phyloP scores from a whole-genome alignment of 495 filamentous ascomycete species.

The Venustampulla echinocandica region DNA sequence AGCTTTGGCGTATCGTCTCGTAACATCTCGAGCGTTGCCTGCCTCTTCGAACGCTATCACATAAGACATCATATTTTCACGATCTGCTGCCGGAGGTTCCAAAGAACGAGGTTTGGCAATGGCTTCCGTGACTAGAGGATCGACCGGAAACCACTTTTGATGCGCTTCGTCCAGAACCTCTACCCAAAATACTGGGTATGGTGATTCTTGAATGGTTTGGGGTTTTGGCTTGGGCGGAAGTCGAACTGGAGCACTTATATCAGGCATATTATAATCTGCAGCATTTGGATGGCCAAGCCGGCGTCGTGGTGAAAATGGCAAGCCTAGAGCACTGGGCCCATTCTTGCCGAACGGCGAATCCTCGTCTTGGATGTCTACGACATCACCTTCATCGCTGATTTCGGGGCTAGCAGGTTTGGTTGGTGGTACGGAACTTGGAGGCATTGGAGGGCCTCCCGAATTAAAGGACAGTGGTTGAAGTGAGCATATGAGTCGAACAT shows the following conservation, averaged over 20 bases:
- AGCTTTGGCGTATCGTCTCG: constrained; percentile 65
- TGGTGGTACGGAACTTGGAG: constrained; percentile 28
- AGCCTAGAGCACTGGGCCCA: not conserved
- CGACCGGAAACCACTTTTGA: constrained; percentile 86
- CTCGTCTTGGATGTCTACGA: constrained; percentile 6
- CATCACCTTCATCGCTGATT: constrained; percentile 22
- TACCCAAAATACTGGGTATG: constrained; percentile 84
- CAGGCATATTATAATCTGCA: constrained; percentile 21
- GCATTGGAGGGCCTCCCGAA: constrained; percentile 32
- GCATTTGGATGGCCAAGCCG: constrained; percentile 24
- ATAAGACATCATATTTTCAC: constrained; percentile 67
- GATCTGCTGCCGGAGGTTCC: constrained; percentile 71
- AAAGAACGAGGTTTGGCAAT: constrained; percentile 61
- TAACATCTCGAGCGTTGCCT: constrained; percentile 68
- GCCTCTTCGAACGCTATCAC: constrained; percentile 77
- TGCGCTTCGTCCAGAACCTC: constrained; percentile 76
- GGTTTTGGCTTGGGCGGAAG: constrained; percentile 26
- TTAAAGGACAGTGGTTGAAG: constrained; percentile 74
- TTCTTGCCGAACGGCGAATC: not conserved
- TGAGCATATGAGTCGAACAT: constrained; percentile 86
- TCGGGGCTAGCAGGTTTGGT: constrained; percentile 38
- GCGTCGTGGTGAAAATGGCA: constrained; percentile 9
- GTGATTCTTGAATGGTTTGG: constrained; percentile 47
- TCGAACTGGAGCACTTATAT: constrained; percentile 17
- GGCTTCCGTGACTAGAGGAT: constrained; percentile 72